Base-by-base conservation (phyloP, 345 rosid species). In the Rhodamnia argentea region DNA sequence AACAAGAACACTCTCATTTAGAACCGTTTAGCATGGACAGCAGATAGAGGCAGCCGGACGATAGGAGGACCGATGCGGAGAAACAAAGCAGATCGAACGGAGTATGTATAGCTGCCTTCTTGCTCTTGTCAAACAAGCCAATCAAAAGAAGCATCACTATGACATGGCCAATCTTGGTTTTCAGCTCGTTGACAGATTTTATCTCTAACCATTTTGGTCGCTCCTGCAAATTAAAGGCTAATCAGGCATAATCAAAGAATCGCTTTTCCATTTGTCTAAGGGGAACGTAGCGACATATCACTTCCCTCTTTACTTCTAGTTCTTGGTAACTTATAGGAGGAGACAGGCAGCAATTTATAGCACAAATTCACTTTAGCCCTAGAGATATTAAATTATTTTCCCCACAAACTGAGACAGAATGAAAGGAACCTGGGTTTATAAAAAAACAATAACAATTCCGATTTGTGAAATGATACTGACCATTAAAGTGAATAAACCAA, bases 91-190 rank as follows among this genome's bases (percentile, higher is more conserved):
- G 88, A 90, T 96, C 99, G 10, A 88, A 9, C 47, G 97, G 93
- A 88, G 98, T 86, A 52, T 84, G 87, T 88, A 96, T 94, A 3
- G 86, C 93, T 37, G 94, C 92, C 84, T 90, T 95, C 92, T 95
- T 95, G 89, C 95, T 93, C 91, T 96, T 96, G 54, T 96, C 98
- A 57, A 95, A 93, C 89, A 93, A 91, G 82, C 99, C 99, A 24
- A 96, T 96, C 83, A 96, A 90, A 56, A 96, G 93, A 55, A 95
- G 95, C 99, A 96, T 96, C 90, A 96, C 98, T 88, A 96, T 96
- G 24, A 96, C 99, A 83, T 96, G 99, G 42, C 99, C 98, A 37
- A 96, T 87, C 90, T 95, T 95, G 32, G 99, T 94, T 87, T 96
- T 95, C 92, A 96, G 92, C 88, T 93, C 95, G 27, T 94, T 92